These are phyloP conservation scores for Diaporthe nobilis DNA, from an alignment of 2,329 filamentous ascomycete genomes.

Conservation along the genomic window DNA sequence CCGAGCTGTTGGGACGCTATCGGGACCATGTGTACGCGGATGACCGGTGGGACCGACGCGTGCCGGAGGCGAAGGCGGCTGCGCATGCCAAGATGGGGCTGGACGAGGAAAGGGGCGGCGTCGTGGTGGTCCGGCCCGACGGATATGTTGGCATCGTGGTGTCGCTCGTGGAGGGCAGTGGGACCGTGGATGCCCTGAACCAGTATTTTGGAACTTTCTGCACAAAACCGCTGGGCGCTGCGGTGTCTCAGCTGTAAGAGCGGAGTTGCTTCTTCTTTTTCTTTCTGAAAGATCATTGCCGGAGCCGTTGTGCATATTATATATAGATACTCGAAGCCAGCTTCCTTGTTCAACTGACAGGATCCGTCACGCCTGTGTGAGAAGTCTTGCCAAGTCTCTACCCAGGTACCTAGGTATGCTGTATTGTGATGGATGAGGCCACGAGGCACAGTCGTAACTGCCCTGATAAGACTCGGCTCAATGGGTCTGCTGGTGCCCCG, in stretches of 20 bases:
- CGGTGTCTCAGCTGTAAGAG: constrained; percentile 55
- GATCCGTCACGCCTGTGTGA: background rate
- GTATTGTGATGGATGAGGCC: background rate
- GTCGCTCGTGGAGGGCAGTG: constrained; percentile 79
- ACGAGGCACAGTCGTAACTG: background rate
- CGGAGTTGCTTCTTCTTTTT: background rate
- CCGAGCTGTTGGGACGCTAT: constrained; percentile 80
- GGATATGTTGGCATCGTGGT: constrained; percentile 87
- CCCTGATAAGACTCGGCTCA: background rate
- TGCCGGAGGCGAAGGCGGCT: constrained; percentile 78
- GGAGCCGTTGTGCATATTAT: background rate
- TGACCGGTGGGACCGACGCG: constrained; percentile 80
- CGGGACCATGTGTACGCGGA: constrained; percentile 89
- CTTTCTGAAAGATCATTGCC: background rate
- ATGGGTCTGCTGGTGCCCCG: background rate
- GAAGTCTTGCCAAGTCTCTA: background rate
- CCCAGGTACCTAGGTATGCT: too few relatives aligned
- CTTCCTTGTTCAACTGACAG: background rate
- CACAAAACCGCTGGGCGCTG: constrained; percentile 68
- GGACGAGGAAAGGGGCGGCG: constrained; percentile 78
- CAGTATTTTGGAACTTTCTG: constrained; percentile 84
- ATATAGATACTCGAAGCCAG: constrained; percentile 27
- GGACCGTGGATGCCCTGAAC: constrained; percentile 86
- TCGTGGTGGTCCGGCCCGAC: constrained; percentile 88
- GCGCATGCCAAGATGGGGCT: constrained; percentile 92